Evolutionary conservation across 768 basidiomycete species (phyloP), one percentile per base, ranked within the genome.

Genomic region (Lentinula detonsa): DNA sequence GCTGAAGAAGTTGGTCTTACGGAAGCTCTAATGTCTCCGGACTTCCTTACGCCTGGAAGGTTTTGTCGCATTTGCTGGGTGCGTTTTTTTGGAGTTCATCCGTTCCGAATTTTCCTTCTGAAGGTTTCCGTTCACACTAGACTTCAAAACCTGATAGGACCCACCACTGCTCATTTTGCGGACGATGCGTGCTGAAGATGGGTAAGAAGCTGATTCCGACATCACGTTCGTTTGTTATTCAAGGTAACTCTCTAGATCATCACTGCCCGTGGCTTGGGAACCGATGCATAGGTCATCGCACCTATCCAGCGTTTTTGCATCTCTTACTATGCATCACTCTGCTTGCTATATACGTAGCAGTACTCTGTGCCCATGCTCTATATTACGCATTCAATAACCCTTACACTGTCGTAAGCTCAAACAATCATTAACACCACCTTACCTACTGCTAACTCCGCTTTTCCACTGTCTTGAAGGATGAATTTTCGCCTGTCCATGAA

Each of bases 181-280:
- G 85, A 40, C 81, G 90, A 40, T 93, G 92, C 68, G 87, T 93
- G 10, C 73, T 93, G 42, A 93, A 92, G 74, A 87, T 92, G 88
- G 91, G 91, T 91, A 56, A 60, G 86, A 33, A 45, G n/a, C 53
- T 49, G 39, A 40, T 54, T 11, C 16, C 37, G 46, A 21, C 35
- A 15, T 28, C 37, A 16, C 64, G 70, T 46, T 66, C 50, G 56
- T 58, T 49, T 51, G 23, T 55, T 34, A 49, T 34, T 57, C 16
- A 43, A 45, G 3, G 21, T 28, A 0, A 18, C 8, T 64, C 34
- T 15, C 58, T 9, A 93, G 91, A 94, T 70, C 92, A 93, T 67
- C 92, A 94, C 67, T 94, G 91, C 68, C 88, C 87, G 5, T 94
- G 91, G 91, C 74, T 93, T 23, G 91, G 86, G 40, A 74, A 79